Conservation (phyloP, 2,329 filamentous ascomycete genomes). For the Xylaria sp. region DNA sequence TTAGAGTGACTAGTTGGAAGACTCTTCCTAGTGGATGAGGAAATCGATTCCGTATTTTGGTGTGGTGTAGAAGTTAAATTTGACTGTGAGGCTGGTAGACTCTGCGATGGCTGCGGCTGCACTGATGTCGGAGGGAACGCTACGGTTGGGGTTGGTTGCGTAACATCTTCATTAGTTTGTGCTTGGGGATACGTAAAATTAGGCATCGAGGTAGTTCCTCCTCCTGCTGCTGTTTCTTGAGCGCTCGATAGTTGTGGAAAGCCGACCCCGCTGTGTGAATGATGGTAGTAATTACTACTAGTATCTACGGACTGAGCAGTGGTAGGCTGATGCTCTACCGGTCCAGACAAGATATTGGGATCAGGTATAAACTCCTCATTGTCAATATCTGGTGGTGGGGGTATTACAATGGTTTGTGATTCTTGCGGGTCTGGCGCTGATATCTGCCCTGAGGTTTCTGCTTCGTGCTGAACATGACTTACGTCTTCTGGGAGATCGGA, state of each 20-base stretch:
- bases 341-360: slow-evolving; percentile 46
- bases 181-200: slow-evolving; percentile 35
- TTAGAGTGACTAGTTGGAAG: slow-evolving; percentile 40
- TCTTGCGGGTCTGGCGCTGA: slow-evolving; percentile 12
- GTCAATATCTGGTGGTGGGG: slow-evolving; percentile 41
- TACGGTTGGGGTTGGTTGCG: slow-evolving; percentile 33
- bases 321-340: slow-evolving; percentile 39
- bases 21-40: slow-evolving; percentile 40
- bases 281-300: slow-evolving; percentile 42
- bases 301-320: slow-evolving; percentile 32
- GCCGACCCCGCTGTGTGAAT: slow-evolving; percentile 32
- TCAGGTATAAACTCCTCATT: slow-evolving; percentile 50
- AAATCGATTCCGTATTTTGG: slow-evolving; percentile 32
- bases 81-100: slow-evolving; percentile 29
- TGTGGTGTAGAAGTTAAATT: slow-evolving; percentile 16
- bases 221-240: slow-evolving; percentile 25
- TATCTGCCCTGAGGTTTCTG: neutral
- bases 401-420: neutral
- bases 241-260: slow-evolving; percentile 36
- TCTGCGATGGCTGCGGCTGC: slow-evolving; percentile 33
- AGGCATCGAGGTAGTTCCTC: slow-evolving; percentile 24
- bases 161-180: slow-evolving; percentile 32
- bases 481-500: slow-evolving; percentile 38
- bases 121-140: slow-evolving; percentile 30
- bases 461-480: slow-evolving; percentile 16